These are phyloP conservation scores for Acidomyces sp. DNA, from an alignment of 495 filamentous ascomycete genomes.

Conservation along the genomic window DNA sequence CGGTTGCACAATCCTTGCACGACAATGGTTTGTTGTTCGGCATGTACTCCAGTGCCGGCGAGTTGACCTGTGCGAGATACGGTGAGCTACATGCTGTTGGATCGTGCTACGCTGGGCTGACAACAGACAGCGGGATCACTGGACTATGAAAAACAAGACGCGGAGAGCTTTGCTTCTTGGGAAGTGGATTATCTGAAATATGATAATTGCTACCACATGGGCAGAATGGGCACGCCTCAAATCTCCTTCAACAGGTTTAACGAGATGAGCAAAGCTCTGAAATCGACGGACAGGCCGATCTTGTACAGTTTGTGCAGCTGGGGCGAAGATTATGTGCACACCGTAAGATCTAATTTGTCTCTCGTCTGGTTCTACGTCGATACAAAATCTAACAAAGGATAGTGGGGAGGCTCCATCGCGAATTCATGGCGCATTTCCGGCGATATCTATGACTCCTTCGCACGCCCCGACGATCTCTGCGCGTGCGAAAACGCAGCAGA, in stretches of 20 bases:
- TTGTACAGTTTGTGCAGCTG: slow-evolving; percentile 53
- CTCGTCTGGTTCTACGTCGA: too few relatives aligned
- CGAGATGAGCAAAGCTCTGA: slow-evolving; percentile 49
- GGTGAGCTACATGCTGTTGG: too few relatives aligned
- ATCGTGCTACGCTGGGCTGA: too few relatives aligned
- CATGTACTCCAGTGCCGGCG: slow-evolving; percentile 45
- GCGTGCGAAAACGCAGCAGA: slow-evolving; percentile 27
- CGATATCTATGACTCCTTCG: slow-evolving; percentile 36
- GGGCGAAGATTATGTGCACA: slow-evolving; percentile 41
- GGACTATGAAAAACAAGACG: slow-evolving; percentile 49
- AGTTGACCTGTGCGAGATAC: slow-evolving; percentile 36
- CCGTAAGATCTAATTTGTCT: too few relatives aligned
- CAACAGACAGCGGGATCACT: slow-evolving; percentile 47
- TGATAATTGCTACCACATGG: slow-evolving; percentile 54
- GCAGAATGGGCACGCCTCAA: slow-evolving; percentile 36
- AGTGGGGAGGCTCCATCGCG: slow-evolving; percentile 43
- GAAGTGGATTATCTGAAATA: slow-evolving; percentile 51
- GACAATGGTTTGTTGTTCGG: slow-evolving; percentile 48
- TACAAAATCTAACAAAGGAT: too few relatives aligned
- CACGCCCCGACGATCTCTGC: slow-evolving; percentile 23
- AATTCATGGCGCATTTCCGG: slow-evolving; percentile 46
- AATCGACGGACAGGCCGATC: slow-evolving; percentile 41
- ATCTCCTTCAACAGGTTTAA: slow-evolving; percentile 41
- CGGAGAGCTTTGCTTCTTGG: slow-evolving; percentile 47
- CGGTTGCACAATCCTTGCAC: slow-evolving; percentile 46